Evolutionary conservation across 164 flowering plant genomes (phyloP), one percentile per base, ranked within the genome.

Genomic region (Buxus sempervirens): DNA sequence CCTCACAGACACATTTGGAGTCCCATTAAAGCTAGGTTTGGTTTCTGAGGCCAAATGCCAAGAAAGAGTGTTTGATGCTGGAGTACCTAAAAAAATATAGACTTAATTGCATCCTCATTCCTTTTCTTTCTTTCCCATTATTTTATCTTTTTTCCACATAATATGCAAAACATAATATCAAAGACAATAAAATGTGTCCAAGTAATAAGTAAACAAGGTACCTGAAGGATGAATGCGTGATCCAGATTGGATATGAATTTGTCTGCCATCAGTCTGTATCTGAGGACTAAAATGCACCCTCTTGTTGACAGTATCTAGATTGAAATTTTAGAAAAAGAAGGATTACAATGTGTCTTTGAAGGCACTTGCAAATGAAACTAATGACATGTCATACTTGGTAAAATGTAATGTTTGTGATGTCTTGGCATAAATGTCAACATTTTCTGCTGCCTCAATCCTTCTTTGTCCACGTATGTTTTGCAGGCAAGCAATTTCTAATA

Each of bases 1-100:
- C 93, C 85, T 79, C 22, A 72, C 66, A 24, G 65, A 64, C 61
- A 80, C 61, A 49, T 72, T 68, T 64, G 80, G 53, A 59, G 71
- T 41, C 49, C 86, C 94, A 73, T 84, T 87, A 64, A 82, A 61
- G 41, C 85, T 70, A 59, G 96, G 74, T 71, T 83, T 88, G 5
- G 89, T 83, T 76, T 89, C 96, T 58, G 94, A 88, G 54, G 91
- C 86, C 67, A 95, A 80, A 78, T 95, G 97, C 99, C 99, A 95
- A 19, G 93, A 90, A 66, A 95, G 91, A 68, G 96, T 87, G 69
- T 83, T 88, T 70, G 97, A 72, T 65, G 93, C 81, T 27, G 88
- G 84, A 54, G 80, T 73, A 77, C 78, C 98, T 91, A 56, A 24
- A n/a, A n/a, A n/a, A 68, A 28, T 36, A n/a, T 51, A 55, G 41